Base-by-base conservation (phyloP, 768 basidiomycete genomes). In the Podaxis sp. region DNA sequence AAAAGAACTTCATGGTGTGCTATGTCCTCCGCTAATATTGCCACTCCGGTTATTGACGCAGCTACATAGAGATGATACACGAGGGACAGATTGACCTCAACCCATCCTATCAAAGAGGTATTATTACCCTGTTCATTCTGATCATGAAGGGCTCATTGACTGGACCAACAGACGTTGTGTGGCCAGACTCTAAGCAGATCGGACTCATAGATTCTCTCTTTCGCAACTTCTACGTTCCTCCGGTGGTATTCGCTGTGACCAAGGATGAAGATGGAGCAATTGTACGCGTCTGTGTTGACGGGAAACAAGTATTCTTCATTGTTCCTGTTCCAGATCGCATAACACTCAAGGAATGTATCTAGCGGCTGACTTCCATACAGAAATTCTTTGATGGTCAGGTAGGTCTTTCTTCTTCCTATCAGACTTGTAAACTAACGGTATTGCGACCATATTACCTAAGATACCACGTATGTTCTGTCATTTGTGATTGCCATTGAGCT, bases 181-280 rank as follows among this genome's bases (percentile, higher is more conserved):
- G 91, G 91, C 78, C 87, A 0, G 80, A 82, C 56, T 69, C 70
- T 48, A 91, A 91, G 65, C 88, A 91, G 65, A 77, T 84, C 7
- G 80, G 80, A 3, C 81, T 93, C 28, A 85, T 93, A 28, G 90
- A 93, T 64, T 91, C 89, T 0, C 76, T 93, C 4, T 86, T 89
- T 65, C 85, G 84, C 37, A 90, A 91, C 67, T 90, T 83, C 64
- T 91, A 87, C 58, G 81, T 93, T 7, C 91, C 91, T 0, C 88
- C 91, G 0, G 78, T 93, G 23, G 87, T 93, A 9, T 92, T 93
- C 63, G 88, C 88, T 50, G 76, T 85, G 16, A 69, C 75, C 44
- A 74, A 73, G 37, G 75, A 80, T 51, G 79, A 82, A 1, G 85
- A 89, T 27, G 86, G 82, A 2, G 74, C 78, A 2, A 82, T 84